Base-by-base conservation (phyloP, 805 yeast genomes). In the Starmerella stigmatis region DNA sequence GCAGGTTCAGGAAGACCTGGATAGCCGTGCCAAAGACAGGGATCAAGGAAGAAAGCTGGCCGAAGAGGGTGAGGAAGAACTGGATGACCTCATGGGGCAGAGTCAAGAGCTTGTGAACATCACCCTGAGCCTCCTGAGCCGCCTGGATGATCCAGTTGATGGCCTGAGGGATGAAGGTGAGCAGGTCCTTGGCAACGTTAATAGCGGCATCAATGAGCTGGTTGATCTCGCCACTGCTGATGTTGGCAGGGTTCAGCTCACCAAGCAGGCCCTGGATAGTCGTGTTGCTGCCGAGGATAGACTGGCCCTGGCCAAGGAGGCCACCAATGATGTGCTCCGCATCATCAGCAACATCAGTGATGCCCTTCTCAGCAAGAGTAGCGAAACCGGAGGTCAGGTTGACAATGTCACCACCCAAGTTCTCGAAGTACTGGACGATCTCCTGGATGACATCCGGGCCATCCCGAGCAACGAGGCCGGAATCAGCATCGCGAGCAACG, bases 391-490 rank as follows among this genome's bases (percentile, higher is more conserved):
- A 10, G 20, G 26, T 33, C 37, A 33, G 27, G 37, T 22, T 22
- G 11, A 11, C 27, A 27, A 33, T n/a, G 27, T 33, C 37, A 10
- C 15, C 8, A 23, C 35, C 23, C 3, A 32, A 15, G 27, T 20
- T 21, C 27, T 33, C 37, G 27, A 33, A n/a, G 27, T 20, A 33
- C 37, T 21, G 37, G 28, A 22, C 37, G n/a, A 33, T 33, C 27
- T 33, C 27, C 19, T 17, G 23, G 22, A 33, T n/a, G 27, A 33
- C 27, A 11, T 20, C 22, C 17, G 26, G 5, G 37, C 22, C 37
- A n/a, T 27, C 27, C 37, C 22, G 20, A 17, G 27, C 37, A n/a
- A 33, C 27, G 19, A n/a, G n/a, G n/a, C n/a, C n/a, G n/a, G n/a
- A n/a, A n/a, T n/a, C n/a, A n/a, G n/a, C n/a, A n/a, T n/a, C n/a